phyloP scores from a whole-genome alignment of 1,284 basidiomycete genomes.

The Tremellales sp. region DNA sequence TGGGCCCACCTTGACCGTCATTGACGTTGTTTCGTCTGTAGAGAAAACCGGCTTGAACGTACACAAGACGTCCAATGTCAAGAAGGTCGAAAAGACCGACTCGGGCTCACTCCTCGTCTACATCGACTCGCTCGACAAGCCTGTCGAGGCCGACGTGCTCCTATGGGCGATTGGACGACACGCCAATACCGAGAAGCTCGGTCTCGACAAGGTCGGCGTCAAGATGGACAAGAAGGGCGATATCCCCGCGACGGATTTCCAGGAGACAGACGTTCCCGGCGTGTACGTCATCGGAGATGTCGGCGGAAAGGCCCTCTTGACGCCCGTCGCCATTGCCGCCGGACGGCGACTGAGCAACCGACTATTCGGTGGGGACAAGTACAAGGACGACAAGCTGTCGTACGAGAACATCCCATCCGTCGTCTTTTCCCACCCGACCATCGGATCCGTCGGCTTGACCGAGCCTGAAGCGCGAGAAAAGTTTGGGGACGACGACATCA shows the following conservation, averaged over 20 bases:
- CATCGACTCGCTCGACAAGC: constrained; percentile 63
- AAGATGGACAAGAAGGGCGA: constrained; percentile 73
- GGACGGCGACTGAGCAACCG: constrained; percentile 84
- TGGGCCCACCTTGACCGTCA: background rate
- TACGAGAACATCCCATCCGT: constrained; percentile 92
- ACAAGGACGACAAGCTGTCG: constrained; percentile 78
- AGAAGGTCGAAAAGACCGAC: constrained; percentile 68
- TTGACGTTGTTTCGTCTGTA: constrained; percentile 10
- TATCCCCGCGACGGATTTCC: constrained; percentile 85
- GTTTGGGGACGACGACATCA: constrained; percentile 79
- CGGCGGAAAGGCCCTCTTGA: constrained; percentile 83
- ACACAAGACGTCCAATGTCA: constrained; percentile 73
- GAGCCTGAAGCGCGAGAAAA: constrained; percentile 83
- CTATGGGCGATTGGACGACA: constrained; percentile 94
- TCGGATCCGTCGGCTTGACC: constrained; percentile 86
- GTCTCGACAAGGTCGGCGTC: constrained; percentile 73
- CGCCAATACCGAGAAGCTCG: constrained; percentile 72
- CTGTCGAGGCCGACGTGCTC: constrained; percentile 78
- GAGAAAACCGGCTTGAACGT: constrained; percentile 83
- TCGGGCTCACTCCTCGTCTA: constrained; percentile 63
- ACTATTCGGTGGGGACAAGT: constrained; percentile 79
- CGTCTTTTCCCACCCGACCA: constrained; percentile 91
- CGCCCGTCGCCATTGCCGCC: constrained; percentile 98
- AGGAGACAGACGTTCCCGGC: constrained; percentile 69
- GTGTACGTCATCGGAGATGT: constrained; percentile 89